phyloP scores from a whole-genome alignment of 768 basidiomycete species.

The Calocybe indica region DNA sequence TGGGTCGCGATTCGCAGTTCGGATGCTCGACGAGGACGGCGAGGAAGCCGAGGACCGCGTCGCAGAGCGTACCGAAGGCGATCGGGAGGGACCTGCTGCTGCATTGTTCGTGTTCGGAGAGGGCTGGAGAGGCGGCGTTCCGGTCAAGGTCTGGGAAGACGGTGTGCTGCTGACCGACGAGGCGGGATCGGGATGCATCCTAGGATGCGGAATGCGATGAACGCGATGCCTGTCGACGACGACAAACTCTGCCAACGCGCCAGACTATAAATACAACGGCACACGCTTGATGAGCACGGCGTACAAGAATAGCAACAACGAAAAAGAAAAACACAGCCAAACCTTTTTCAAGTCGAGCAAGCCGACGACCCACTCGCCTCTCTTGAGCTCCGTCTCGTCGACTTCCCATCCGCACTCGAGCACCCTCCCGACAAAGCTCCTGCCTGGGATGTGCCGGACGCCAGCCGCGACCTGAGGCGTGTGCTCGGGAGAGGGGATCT shows the following conservation, averaged over 20 bases:
- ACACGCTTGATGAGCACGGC: conserved; percentile 1
- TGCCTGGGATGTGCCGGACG: conserved; percentile 81
- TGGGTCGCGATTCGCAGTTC: not conserved
- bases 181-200: conserved; percentile 22
- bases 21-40: conserved; percentile 1
- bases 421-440: conserved; percentile 81
- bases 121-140: conserved; percentile 14
- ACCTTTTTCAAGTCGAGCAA: conserved; percentile 79
- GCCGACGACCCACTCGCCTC: conserved; percentile 87
- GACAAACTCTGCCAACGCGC: conserved; percentile 87
- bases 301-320: conserved; percentile 2
- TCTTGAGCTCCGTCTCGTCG: conserved; percentile 47
- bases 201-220: conserved; percentile 64
- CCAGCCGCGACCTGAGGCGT: conserved; percentile 11
- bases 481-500: conserved; percentile 3
- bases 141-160: not conserved
- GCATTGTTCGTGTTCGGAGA: not conserved
- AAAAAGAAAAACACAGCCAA: conserved; percentile 17
- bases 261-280: conserved; percentile 44
- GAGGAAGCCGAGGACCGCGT: conserved; percentile 1
- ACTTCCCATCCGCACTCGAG: conserved; percentile 83
- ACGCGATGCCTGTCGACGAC: conserved; percentile 75
- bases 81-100: conserved; percentile 5
- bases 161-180: conserved; percentile 1
- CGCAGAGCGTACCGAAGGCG: conserved; percentile 2